These are phyloP conservation scores for Colletotrichum gigasporum DNA, from an alignment of 2,329 filamentous ascomycete genomes.

Conservation along the genomic window DNA sequence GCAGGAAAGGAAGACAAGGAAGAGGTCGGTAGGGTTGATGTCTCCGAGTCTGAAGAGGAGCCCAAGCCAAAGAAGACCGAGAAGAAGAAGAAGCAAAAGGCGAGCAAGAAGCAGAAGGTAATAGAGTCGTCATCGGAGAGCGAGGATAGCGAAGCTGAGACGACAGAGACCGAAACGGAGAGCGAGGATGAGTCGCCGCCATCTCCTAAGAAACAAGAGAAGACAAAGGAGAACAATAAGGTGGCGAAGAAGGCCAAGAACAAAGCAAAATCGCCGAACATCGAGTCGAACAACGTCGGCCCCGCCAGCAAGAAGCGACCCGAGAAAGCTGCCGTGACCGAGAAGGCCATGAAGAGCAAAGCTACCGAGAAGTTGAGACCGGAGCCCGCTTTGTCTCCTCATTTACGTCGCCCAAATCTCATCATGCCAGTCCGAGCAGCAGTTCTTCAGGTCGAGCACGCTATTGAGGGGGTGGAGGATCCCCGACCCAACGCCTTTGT, in stretches of 20 bases:
- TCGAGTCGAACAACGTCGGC: constrained; percentile 18
- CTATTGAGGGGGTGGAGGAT: constrained; percentile 61
- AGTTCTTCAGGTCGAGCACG: constrained; percentile 64
- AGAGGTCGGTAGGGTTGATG: constrained; percentile 6
- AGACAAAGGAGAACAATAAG: constrained; percentile 19
- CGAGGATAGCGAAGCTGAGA: constrained; percentile 35
- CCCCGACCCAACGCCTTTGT: constrained; percentile 69
- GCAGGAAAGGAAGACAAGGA: constrained; percentile 10
- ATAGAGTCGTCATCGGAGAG: constrained; percentile 18
- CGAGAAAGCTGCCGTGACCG: not conserved
- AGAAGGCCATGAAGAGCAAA: constrained; percentile 30
- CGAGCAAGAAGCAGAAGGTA: constrained; percentile 33
- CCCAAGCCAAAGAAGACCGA: constrained; percentile 9
- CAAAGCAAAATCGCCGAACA: not conserved
- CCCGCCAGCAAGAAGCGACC: not conserved
- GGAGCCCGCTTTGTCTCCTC: constrained; percentile 37
- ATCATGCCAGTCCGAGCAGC: constrained; percentile 58
- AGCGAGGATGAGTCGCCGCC: constrained; percentile 20
- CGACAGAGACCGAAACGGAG: constrained; percentile 36
- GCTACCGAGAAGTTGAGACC: constrained; percentile 35
- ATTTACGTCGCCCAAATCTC: constrained; percentile 51
- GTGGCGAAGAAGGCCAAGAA: constrained; percentile 25
- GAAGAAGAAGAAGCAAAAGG: constrained; percentile 26
- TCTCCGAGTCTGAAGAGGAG: constrained; percentile 24
- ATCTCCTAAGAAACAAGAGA: constrained; percentile 17